A percentile compares a stretch with the other conserved stretches of the same genome.
Conservation (phyloP, 108 stramenopile species). For the Chaetoceros tenuissimus region DNA sequence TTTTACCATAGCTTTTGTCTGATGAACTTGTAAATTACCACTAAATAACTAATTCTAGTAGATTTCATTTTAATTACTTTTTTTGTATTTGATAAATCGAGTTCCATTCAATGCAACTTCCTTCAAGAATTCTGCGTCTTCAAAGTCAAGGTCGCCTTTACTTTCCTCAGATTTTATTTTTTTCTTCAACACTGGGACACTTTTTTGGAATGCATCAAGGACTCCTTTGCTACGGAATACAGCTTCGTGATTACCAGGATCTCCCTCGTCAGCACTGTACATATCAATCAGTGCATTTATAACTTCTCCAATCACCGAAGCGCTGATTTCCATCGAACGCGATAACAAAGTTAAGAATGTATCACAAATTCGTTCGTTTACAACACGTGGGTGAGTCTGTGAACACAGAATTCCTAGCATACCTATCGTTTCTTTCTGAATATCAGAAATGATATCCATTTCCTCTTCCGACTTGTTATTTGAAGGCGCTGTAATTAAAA, state of each 20-base stretch:
- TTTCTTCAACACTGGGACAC: conserved; percentile 27
- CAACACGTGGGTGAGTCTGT: neutral
- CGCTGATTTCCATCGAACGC: neutral
- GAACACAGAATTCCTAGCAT: neutral
- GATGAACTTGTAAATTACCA: neutral
- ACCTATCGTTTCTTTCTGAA: neutral
- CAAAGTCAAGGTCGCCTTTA: conserved; percentile 1
- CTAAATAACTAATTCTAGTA: neutral
- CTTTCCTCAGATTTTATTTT: conserved; percentile 10
- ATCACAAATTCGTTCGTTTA: neutral
- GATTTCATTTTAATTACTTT: conserved; percentile 10
- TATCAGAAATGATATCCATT: neutral
- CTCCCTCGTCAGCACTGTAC: conserved; percentile 26
- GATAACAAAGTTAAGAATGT: neutral
- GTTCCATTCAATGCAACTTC: conserved; percentile 49
- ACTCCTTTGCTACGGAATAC: conserved; percentile 34
- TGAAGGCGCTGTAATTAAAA: neutral
- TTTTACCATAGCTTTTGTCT: neutral
- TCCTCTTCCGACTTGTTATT: neutral
- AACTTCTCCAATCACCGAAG: conserved; percentile 23
- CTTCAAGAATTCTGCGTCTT: conserved; percentile 35
- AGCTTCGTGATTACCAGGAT: conserved; percentile 43
- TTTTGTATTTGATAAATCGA: conserved; percentile 52
- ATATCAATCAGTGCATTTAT: conserved; percentile 57
- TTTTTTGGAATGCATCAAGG: conserved; percentile 24